Percentiles rank a stretch among this genome's conserved stretches.
phyloP scores from a whole-genome alignment of 176 grass and related monocot species.

The Zoysia japonica region DNA sequence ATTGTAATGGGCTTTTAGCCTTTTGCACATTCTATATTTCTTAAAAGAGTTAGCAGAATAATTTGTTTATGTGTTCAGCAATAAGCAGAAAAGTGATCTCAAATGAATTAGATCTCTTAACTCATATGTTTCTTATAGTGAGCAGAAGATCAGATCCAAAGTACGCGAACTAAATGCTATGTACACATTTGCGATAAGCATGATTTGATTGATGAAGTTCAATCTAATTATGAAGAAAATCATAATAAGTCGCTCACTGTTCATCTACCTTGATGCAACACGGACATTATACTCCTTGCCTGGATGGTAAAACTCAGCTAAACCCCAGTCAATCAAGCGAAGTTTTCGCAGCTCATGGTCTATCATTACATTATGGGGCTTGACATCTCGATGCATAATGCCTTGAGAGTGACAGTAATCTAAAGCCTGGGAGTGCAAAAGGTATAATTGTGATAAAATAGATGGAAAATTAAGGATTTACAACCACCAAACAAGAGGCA shows the following conservation, averaged over 20 bases:
- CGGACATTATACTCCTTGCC: conserved; percentile 96
- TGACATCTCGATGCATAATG: conserved; percentile 99
- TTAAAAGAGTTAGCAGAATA: background rate
- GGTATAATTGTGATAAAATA: conserved; percentile 8
- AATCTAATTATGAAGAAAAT: background rate
- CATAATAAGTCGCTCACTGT: background rate
- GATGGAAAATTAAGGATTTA: background rate
- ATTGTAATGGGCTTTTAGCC: background rate
- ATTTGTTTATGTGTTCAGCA: background rate
- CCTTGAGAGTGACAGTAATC: conserved; percentile 95
- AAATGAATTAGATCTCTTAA: background rate
- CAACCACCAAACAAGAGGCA: background rate
- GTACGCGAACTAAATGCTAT: background rate
- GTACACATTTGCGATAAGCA: too few relatives aligned
- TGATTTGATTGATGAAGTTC: too few relatives aligned
- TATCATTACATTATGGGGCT: conserved; percentile 98
- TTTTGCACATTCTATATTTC: background rate
- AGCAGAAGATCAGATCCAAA: background rate
- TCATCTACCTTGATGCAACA: conserved; percentile 90
- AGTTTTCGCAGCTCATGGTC: conserved; percentile 92
- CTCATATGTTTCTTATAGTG: conserved; percentile 19
- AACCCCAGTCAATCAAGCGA: conserved; percentile 92
- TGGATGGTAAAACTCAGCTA: conserved; percentile 96
- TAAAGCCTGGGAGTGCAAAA: conserved; percentile 54
- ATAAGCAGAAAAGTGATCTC: conserved; percentile 11